These are phyloP conservation scores for Pseudognaphalium luteoalbum DNA, from an alignment of 129 eudicot genomes.

Conservation along the genomic window DNA sequence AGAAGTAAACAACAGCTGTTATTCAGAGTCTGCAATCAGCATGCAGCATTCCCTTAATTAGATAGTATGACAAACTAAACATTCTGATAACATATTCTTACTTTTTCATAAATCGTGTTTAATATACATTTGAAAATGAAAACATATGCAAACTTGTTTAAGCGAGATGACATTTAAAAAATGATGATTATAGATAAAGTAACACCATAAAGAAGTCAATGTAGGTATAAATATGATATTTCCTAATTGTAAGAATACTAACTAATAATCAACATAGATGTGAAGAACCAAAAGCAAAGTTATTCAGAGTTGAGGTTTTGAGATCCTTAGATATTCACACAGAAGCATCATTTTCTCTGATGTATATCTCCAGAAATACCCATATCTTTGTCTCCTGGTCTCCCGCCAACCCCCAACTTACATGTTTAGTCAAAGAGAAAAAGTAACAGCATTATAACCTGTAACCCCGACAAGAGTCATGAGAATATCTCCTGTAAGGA, in stretches of 20 bases:
- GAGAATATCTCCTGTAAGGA: conserved; percentile 77
- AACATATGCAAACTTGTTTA: not conserved
- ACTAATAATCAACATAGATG: not conserved
- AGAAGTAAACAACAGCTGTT: conserved; percentile 11
- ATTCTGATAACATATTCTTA: not conserved
- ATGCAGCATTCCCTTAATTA: conserved; percentile 10
- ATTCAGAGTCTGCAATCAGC: conserved; percentile 18
- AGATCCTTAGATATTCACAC: not conserved
- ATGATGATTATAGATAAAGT: not conserved
- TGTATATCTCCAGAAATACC: conserved; percentile 24
- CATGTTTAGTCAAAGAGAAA: conserved; percentile 20
- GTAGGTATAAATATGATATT: not conserved
- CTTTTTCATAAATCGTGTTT: not conserved
- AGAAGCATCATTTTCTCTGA: conserved; percentile 18
- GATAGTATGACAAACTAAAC: not conserved
- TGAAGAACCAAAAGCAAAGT: conserved; percentile 3
- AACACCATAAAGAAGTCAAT: not conserved
- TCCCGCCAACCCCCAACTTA: conserved; percentile 33
- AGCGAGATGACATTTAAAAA: not conserved
- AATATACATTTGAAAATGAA: too few species aligned
- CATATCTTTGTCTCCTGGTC: conserved; percentile 18
- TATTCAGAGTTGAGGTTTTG: conserved; percentile 8
- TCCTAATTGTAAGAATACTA: not conserved
- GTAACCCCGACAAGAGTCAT: conserved; percentile 75
- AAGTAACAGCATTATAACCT: conserved; percentile 53